These are phyloP conservation scores for Suhomyces coccinellae DNA, from an alignment of 1,139 yeast genomes.

Conservation along the genomic window DNA sequence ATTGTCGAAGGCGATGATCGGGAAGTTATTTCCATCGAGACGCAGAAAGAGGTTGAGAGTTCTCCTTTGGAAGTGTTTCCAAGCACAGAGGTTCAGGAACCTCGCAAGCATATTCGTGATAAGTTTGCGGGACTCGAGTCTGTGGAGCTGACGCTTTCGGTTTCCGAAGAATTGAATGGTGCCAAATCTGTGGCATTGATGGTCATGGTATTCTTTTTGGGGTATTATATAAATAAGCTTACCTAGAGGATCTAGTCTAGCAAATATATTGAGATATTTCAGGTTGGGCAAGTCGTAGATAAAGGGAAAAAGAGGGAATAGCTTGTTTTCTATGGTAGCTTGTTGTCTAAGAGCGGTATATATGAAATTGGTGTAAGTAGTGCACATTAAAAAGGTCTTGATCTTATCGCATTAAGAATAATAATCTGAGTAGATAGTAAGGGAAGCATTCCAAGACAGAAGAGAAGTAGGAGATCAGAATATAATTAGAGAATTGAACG, in stretches of 20 bases:
- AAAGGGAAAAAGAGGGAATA: neutral
- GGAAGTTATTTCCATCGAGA: neutral
- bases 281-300: neutral
- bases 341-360: too few species aligned
- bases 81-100: neutral
- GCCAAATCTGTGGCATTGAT: conserved; percentile 11
- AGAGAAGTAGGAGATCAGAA: too few species aligned
- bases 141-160: conserved; percentile 9
- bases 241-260: conserved; percentile 4
- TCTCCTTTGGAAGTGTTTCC: neutral
- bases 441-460: too few species aligned
- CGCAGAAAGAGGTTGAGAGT: neutral
- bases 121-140: conserved; percentile 4
- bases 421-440: too few species aligned
- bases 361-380: neutral
- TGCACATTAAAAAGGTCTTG: neutral
- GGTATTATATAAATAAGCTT: conserved; percentile 10
- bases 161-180: conserved; percentile 12
- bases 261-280: neutral
- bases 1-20: neutral
- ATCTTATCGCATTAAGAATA: neutral
- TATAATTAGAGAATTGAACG: too few species aligned
- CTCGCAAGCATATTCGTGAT: neutral
- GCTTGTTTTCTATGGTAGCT: neutral
- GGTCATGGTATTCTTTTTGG: conserved; percentile 11